phyloP scores from a whole-genome alignment of 805 yeast species.

The Wickerhamiella cacticola region DNA sequence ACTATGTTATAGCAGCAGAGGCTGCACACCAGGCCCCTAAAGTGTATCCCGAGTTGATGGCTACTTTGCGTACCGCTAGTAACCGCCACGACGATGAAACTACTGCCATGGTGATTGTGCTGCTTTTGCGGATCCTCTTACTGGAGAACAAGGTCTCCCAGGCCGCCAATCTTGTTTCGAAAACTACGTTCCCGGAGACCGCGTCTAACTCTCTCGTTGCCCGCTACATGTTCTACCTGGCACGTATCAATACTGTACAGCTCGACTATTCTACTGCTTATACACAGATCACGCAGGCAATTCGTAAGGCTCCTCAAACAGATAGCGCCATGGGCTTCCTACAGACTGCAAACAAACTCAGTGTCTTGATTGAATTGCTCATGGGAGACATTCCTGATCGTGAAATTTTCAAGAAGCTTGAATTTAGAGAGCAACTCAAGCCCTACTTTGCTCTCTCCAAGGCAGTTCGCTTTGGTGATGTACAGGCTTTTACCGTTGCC shows the following conservation, averaged over 20 bases:
- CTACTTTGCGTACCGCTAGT: conserved; percentile 74
- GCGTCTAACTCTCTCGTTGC: conserved; percentile 84
- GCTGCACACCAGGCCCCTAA: conserved; percentile 37
- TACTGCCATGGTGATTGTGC: conserved; percentile 74
- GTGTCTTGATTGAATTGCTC: conserved; percentile 75
- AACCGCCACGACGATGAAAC: conserved; percentile 89
- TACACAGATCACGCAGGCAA: conserved; percentile 85
- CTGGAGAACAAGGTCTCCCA: conserved; percentile 68
- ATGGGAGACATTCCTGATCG: conserved; percentile 96
- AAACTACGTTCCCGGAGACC: conserved; percentile 73
- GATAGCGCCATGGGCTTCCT: conserved; percentile 72
- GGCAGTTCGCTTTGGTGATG: conserved; percentile 88
- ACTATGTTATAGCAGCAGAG: conserved; percentile 69
- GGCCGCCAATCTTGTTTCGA: conserved; percentile 81
- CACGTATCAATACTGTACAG: conserved; percentile 84
- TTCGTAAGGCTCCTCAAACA: conserved; percentile 92
- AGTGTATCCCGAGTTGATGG: conserved; percentile 59
- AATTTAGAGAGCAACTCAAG: conserved; percentile 45
- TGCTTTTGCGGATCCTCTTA: conserved; percentile 70
- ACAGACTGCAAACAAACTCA: conserved; percentile 80
- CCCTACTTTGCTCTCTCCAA: conserved; percentile 82
- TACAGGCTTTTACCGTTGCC: conserved; percentile 63
- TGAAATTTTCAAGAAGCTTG: conserved; percentile 57
- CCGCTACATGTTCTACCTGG: conserved; percentile 79
- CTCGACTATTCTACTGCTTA: conserved; percentile 83